phyloP scores from a whole-genome alignment of 192 early-diverging fungal species.

The Backusella liffmaniae region DNA sequence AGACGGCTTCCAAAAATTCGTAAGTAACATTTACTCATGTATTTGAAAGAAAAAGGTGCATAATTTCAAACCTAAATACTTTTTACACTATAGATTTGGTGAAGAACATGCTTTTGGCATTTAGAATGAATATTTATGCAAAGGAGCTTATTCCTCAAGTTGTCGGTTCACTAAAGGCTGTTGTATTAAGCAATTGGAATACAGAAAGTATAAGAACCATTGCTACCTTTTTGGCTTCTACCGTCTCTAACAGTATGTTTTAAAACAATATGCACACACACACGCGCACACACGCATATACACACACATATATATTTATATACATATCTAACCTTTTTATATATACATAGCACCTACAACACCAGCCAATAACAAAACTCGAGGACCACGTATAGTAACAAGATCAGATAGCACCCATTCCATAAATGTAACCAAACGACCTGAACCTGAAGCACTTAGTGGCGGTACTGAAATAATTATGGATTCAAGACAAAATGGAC shows the following conservation, averaged over 20 bases:
- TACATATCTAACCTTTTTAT: background rate
- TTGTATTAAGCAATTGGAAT: conserved; percentile 55
- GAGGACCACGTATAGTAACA: background rate
- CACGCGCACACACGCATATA: too few species aligned
- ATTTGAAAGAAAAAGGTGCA: background rate
- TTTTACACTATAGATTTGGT: conserved; percentile 48
- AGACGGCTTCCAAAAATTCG: conserved; percentile 57
- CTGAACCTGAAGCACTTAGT: background rate
- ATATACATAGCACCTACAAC: background rate
- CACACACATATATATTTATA: background rate
- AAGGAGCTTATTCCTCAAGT: conserved; percentile 51
- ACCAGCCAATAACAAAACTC: background rate
- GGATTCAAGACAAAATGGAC: conserved; percentile 9
- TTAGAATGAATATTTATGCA: conserved; percentile 57
- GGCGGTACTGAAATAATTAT: conserved; percentile 2
- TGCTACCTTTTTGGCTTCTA: conserved; percentile 63
- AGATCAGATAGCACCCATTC: conserved; percentile 1
- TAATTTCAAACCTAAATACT: background rate
- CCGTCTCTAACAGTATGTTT: conserved; percentile 51
- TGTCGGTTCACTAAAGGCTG: conserved; percentile 51
- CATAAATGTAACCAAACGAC: background rate
- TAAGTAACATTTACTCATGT: conserved; percentile 28
- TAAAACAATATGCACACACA: background rate
- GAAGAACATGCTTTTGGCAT: conserved; percentile 58
- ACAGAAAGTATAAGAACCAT: conserved; percentile 57